Base-by-base conservation (phyloP, 2,329 filamentous ascomycete species). In the Talaromyces sp. region DNA sequence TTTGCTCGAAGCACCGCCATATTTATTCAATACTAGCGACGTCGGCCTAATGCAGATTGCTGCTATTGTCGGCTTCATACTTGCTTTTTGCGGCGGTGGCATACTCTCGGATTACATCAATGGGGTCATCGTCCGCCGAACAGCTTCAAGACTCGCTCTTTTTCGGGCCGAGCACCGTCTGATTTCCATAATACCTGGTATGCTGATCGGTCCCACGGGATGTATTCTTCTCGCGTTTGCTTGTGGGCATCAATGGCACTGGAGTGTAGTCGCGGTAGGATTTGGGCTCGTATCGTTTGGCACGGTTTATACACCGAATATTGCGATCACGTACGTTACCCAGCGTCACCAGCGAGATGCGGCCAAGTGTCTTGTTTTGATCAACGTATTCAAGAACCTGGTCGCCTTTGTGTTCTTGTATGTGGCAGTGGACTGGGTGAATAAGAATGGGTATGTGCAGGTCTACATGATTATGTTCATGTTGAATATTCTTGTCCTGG, bases 341-440 rank as follows among this genome's bases (percentile, higher is more conserved):
- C 40, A 43, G 4, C 40, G 40, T 10, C 40, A 43, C 40, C 40
- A 43, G 4, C 40, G 15, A 10, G 51, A 66, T 5, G 58, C 66
- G 8, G 66, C 63, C 3, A 38, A 65, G 6, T 62, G 31, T 38
- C 63, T 67, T 19, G 51, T 66, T 1, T 29, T 59, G 17, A 36
- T 67, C 13, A 67, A 66, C 17, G 2, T 67, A 13, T 19, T 66
- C 10, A 67, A 67, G 17, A 67, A 67, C 22, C 22, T 67, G 19
- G 64, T 67, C 10, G 64, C 66, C 10, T 67, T 67, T 47, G 13
- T 53, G 2, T 67, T 67, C n/a, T 47, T 67, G 40, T 67, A 67
- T 22, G 59, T 40, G 49, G 66, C 63, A 5, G 63, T 66, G 17
- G 51, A 63, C 1, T 67, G 66, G 66, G 64, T 61, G 8, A 47